Evolutionary conservation across 208 protist species (phyloP), one percentile per base, ranked within the genome.

Genomic region (Phytomonas sp.): DNA sequence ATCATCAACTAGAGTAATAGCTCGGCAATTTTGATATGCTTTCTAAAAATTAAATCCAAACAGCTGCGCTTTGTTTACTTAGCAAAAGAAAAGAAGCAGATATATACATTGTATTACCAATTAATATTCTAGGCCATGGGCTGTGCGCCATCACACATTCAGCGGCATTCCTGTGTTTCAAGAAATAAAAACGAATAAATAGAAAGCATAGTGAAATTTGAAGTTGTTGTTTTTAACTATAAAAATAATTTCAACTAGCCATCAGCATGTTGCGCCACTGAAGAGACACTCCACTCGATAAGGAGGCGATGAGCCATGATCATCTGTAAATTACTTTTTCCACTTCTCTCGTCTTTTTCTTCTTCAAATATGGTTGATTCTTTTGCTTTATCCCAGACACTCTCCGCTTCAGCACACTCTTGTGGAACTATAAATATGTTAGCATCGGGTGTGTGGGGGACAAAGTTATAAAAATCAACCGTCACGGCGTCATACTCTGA

Each of bases 401-500:
- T 7, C 42, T 75, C 68, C 5, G 75, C 73, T 62, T 37, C 72
- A 11, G 67, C 74, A 60, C 86, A 89, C 68, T 81, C 65, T 23
- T 63, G 67, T 4, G 86, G 86, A 1, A 89, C 76, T 8, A 34
- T 40, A 73, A 92, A 89, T 4, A 85, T 74, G n/a, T 66, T 69
- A 0, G 70, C 67, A 30, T 73, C 68, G n/a, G 81, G 80, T n/a
- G 60, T 36, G 12, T 67, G 70, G 30, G 81, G 79, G 29, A 88
- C 79, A 70, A 82, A 89, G 65, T 89, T 86, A 69, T 88, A 92
- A 70, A 88, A 92, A 71, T 92, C 86, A 10, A 89, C 72, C 0
- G 84, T 92, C 71, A 88, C 73, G 1, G 83, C 56, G n/a, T 82
- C 72, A 36, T 74, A 67, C 0, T 70, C 66, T 5, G 74, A 63